A percentile compares a stretch with the other conserved stretches of the same genome.
Conservation (phyloP, 805 yeast species). For the Cyberlindnera lachancei region DNA sequence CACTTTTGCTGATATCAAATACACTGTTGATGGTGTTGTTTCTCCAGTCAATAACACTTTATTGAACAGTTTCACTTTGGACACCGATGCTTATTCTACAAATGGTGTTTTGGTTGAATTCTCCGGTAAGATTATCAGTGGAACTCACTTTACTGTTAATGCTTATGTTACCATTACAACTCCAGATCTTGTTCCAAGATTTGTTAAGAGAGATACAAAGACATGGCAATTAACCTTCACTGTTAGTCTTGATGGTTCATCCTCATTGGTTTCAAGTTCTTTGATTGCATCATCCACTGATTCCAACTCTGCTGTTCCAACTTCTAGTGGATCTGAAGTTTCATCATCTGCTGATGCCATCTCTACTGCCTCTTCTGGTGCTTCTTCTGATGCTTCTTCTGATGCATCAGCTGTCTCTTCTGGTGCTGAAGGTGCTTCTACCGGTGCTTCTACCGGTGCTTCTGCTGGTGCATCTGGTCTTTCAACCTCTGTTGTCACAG, state of each 20-base stretch:
- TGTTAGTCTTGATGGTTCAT: neutral
- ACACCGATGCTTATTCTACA: neutral
- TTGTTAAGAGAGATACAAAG: neutral
- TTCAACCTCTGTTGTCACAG: slow-evolving; percentile 17
- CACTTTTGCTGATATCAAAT: slow-evolving; percentile 7
- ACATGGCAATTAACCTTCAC: neutral
- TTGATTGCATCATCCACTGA: slow-evolving; percentile 1
- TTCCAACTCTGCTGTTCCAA: neutral
- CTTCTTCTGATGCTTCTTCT: slow-evolving; percentile 4
- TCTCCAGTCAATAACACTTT: neutral
- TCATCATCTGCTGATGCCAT: neutral
- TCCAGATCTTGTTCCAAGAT: neutral
- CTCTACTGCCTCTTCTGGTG: neutral
- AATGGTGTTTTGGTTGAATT: neutral
- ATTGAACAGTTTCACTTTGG: neutral
- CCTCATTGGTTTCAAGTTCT: neutral
- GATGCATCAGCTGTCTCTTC: slow-evolving; percentile 7
- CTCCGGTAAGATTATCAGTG: neutral
- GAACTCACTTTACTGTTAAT: slow-evolving; percentile 5
- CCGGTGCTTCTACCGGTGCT: slow-evolving; percentile 13
- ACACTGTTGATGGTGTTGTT: slow-evolving; percentile 9
- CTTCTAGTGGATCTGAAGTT: neutral
- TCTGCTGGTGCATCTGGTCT: slow-evolving; percentile 3
- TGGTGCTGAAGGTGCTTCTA: slow-evolving; percentile 7
- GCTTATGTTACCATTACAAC: slow-evolving; percentile 2